Conservation (phyloP, 2,329 filamentous ascomycete species). For the Penicillium sp. region DNA sequence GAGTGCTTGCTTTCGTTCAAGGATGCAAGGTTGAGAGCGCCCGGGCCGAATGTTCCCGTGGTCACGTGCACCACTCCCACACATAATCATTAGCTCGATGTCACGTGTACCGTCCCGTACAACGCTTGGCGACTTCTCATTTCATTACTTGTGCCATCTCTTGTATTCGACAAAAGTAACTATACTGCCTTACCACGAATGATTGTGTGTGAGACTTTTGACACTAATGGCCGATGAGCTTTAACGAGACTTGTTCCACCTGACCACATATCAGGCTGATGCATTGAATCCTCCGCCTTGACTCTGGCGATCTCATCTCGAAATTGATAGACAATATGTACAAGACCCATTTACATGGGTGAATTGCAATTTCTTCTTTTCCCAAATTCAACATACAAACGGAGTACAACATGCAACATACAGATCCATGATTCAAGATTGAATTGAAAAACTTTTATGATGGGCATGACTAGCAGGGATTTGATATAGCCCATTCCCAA, state of each 20-base stretch:
- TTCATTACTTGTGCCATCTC: too few species aligned
- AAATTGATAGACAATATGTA: background rate
- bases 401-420: too few species aligned
- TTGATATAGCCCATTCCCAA: background rate
- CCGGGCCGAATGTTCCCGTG: constrained; percentile 28
- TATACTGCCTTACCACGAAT: too few species aligned
- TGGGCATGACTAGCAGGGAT: background rate
- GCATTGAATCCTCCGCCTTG: background rate
- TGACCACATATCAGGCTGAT: background rate
- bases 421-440: background rate
- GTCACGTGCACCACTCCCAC: background rate
- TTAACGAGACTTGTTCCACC: background rate
- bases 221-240: background rate
- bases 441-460: background rate
- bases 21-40: constrained; percentile 25
- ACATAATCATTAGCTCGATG: background rate
- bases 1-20: constrained; percentile 21
- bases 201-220: background rate
- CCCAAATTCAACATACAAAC: too few species aligned
- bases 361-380: background rate
- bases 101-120: background rate
- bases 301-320: background rate
- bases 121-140: background rate
- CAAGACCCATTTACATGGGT: background rate
- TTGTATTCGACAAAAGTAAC: too few species aligned